Evolutionary conservation across 345 rosid species (phyloP), one percentile per base, ranked within the genome.

Genomic region (Euphorbia pulcherrima): DNA sequence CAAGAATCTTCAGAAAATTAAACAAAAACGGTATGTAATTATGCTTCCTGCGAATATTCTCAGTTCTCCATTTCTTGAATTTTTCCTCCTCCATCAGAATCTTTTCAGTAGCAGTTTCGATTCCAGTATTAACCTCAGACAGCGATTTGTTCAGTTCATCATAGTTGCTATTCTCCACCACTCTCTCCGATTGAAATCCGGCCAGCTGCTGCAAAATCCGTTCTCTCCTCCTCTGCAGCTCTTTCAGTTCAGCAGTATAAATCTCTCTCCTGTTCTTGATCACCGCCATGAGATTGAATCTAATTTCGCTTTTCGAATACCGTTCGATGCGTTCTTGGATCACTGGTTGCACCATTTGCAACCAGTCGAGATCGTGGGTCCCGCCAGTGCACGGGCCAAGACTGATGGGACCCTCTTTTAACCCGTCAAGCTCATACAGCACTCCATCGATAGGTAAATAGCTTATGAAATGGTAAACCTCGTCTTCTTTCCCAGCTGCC

Each of bases 391-490:
- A 88, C 54, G 81, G 90, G 59, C 99, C 96, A 59, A 91, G 97
- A 83, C 96, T 87, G 61, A 94, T 86, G 37, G 99, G 97, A 50
- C 99, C 99, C 56, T 89, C 97, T 79, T 94, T 94, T 71, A 94
- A 74, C 50, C 99, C 99, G 77, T 94, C 99, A 65, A 94, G 97
- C 78, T 94, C 99, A 72, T 94, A 94, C 46, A 94, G 76, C 67
- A 91, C 82, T 24, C 99, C 99, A 57, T 92, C 90, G 23, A 94
- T 89, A 18, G 97, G 96, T 56, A 94, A 75, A 77, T 94, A 94
- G 75, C 99, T 94, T 59, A 92, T 92, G 74, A 94, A 94, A 76
- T 94, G 99, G 87, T 91, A 94, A 30, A 94, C 96, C 17, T 94
- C 99, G 29, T 94, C 99, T 26, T 92, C 99, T 75, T 92, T 92